Evolutionary conservation across 1,139 yeast species (phyloP), one percentile per base, ranked within the genome.

Genomic region (Pichia kudriavzevii): DNA sequence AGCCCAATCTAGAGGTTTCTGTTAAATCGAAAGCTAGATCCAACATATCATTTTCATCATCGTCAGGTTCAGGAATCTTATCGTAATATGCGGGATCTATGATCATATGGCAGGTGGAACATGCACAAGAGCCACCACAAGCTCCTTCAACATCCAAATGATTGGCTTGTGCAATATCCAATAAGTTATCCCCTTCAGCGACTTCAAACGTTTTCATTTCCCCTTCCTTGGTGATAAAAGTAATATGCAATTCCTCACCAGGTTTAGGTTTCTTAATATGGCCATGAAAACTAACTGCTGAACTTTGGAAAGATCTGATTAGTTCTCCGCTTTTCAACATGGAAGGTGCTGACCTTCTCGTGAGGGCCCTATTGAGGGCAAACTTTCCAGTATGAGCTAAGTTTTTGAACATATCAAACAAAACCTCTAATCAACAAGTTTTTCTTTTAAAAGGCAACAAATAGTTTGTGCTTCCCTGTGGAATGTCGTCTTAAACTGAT

Each of bases 91-190:
- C 95, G 1, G 98, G 98, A 56, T 91, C 98, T 26, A 91, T 87
- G 34, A 91, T 91, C 40, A 91, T 79, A 61, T 91, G 98, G 58
- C 98, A 91, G 0, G 98, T 91, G 4, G 96, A 87, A 56, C 98
- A 91, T 1, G 98, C 98, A 66, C 98, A 91, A 2, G 96, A 85
- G 2, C 98, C 98, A 24, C 98, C 98, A 61, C 98, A 91, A 0
- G 98, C 98, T 30, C 98, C 66, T 57, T 91, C 98, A 88, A 91
- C 87, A 50, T 91, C 98, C 42, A 91, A 62, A 50, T 87, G 81
- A 54, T 88, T 64, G 4, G 94, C 94, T 61, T 91, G 98, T 6
- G 97, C 98, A 39, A 91, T 87, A 57, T 91, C 98, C 56, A 91
- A 64, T 30, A 91, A 55, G 31, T 88, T 79, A 54, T 91, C 98